Conservation (phyloP, 1,284 basidiomycete species). For the Sphaerobolus stellatus region DNA sequence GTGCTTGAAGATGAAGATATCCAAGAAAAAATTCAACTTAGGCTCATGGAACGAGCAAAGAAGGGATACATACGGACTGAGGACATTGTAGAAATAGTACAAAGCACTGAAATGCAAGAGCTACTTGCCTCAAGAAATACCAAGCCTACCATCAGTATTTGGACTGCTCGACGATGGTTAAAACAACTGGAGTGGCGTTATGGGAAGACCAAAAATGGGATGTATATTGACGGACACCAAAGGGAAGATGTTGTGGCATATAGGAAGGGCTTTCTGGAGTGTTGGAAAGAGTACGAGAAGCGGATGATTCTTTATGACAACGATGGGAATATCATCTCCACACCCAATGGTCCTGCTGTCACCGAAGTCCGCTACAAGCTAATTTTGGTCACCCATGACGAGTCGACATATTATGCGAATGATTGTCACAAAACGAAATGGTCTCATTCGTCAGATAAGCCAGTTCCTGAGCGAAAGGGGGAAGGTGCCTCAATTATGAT, state of each 20-base stretch:
- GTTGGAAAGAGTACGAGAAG: too few species aligned
- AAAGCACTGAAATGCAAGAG: slow-evolving; percentile 22
- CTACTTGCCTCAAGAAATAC: slow-evolving; percentile 11
- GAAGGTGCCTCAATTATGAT: slow-evolving; percentile 20
- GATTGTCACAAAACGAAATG: slow-evolving; percentile 26
- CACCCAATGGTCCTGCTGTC: too few species aligned
- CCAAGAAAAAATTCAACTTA: slow-evolving; percentile 13
- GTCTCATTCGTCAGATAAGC: slow-evolving; percentile 19
- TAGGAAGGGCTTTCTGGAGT: background rate
- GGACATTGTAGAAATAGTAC: slow-evolving; percentile 29
- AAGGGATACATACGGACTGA: slow-evolving; percentile 26
- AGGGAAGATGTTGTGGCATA: slow-evolving; percentile 30
- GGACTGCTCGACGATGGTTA: slow-evolving; percentile 30
- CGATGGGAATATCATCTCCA: too few species aligned
- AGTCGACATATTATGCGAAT: slow-evolving; percentile 36
- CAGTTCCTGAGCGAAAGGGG: slow-evolving; percentile 28
- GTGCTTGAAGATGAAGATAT: slow-evolving; percentile 24
- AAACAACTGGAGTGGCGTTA: slow-evolving; percentile 27
- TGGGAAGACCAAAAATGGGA: slow-evolving; percentile 24
- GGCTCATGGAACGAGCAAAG: slow-evolving; percentile 4
- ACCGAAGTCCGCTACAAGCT: background rate
- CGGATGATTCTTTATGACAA: too few species aligned
- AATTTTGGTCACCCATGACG: slow-evolving; percentile 19
- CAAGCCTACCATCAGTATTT: slow-evolving; percentile 20
- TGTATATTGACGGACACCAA: slow-evolving; percentile 37